These are phyloP conservation scores for Fusarium annulatum DNA, from an alignment of 2,329 filamentous ascomycete genomes.

Conservation along the genomic window DNA sequence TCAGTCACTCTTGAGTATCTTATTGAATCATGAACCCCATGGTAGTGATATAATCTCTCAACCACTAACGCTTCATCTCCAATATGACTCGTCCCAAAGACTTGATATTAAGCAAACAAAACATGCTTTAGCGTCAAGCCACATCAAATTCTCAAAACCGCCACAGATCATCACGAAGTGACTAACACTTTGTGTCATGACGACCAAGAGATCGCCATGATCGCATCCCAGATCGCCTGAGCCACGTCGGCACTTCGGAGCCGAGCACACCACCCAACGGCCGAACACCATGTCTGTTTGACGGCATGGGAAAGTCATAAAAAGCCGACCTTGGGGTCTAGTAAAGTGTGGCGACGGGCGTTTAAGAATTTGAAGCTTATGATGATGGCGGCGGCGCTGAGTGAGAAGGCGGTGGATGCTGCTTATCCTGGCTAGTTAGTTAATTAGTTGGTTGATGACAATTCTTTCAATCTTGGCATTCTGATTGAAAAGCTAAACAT, in stretches of 20 bases:
- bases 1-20: background rate
- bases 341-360: background rate
- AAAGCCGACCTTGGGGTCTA: constrained; percentile 2
- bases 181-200: constrained; percentile 2
- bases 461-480: background rate
- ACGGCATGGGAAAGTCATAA: constrained; percentile 12
- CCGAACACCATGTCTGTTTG: constrained; percentile 1
- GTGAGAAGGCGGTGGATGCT: background rate
- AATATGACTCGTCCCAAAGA: background rate
- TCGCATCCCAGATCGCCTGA: background rate
- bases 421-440: background rate
- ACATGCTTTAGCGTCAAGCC: background rate
- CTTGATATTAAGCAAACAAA: background rate
- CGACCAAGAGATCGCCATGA: background rate
- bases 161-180: background rate
- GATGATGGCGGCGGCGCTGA: background rate
- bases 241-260: constrained; percentile 19
- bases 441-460: background rate
- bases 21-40: background rate
- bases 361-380: constrained; percentile 5
- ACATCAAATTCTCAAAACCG: background rate
- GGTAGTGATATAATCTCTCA: background rate
- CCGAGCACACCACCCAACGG: constrained; percentile 29
- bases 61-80: background rate
- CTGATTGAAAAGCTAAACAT: background rate